phyloP scores from a whole-genome alignment of 306 rosid species.

The Sphenostylis stenocarpa region DNA sequence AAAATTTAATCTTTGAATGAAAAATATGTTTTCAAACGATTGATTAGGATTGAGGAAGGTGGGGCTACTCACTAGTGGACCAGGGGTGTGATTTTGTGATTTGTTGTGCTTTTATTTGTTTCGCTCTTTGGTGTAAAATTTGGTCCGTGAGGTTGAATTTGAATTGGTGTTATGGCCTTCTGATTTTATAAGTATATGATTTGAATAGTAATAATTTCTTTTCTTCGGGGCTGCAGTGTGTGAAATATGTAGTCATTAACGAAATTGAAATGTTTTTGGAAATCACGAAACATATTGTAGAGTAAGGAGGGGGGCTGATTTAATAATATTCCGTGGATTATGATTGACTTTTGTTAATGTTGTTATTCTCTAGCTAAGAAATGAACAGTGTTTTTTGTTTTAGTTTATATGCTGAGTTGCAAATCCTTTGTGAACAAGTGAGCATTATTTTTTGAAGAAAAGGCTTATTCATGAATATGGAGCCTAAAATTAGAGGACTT shows the following conservation, averaged over 20 bases:
- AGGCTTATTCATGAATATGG: slow-evolving; percentile 1
- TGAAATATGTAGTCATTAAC: background rate
- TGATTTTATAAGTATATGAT: slow-evolving; percentile 12
- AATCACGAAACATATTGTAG: background rate
- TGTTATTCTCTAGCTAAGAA: slow-evolving; percentile 21
- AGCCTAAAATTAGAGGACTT: background rate
- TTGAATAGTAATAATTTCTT: slow-evolving; percentile 11
- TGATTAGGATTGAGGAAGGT: background rate
- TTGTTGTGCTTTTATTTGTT: background rate
- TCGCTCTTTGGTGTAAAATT: background rate
- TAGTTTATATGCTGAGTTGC: background rate
- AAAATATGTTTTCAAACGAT: background rate
- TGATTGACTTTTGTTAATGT: slow-evolving; percentile 2
- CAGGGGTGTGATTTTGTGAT: background rate
- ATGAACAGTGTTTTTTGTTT: background rate
- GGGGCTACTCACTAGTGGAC: background rate
- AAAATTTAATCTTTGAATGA: background rate
- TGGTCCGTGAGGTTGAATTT: background rate
- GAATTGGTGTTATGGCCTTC: background rate
- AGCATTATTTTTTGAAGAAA: background rate
- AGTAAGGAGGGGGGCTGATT: background rate
- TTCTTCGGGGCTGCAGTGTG: background rate
- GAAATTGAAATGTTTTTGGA: background rate
- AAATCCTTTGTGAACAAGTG: background rate
- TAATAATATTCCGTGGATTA: background rate